phyloP scores from a whole-genome alignment of 805 yeast genomes.

The Pichia membranifaciens region DNA sequence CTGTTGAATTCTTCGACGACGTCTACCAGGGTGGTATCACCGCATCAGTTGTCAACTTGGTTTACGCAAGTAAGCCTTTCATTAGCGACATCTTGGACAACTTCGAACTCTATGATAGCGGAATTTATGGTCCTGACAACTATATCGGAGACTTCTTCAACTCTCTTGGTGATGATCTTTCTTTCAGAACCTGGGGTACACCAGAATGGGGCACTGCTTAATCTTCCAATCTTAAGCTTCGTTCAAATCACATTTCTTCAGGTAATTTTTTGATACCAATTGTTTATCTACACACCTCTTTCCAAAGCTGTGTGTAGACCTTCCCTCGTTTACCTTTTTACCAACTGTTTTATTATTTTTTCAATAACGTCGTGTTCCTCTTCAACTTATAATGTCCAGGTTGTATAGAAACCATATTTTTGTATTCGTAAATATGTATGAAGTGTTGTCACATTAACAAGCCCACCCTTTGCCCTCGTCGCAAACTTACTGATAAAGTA shows the following conservation, averaged over 20 bases:
- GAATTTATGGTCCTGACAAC: slow-evolving; percentile 39
- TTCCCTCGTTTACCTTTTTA: slow-evolving; percentile 1
- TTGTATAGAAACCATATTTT: background rate
- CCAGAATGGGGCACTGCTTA: slow-evolving; percentile 13
- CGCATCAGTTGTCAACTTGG: slow-evolving; percentile 47
- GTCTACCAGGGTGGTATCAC: slow-evolving; percentile 46
- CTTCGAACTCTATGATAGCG: slow-evolving; percentile 37
- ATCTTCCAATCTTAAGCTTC: background rate
- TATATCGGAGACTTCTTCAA: slow-evolving; percentile 59
- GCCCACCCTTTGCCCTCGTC: too few species aligned
- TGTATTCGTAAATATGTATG: too few species aligned
- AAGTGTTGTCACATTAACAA: too few species aligned
- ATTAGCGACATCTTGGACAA: slow-evolving; percentile 46
- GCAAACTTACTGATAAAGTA: too few species aligned
- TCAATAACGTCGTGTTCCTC: background rate
- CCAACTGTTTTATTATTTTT: background rate
- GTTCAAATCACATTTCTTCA: background rate
- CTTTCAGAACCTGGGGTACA: slow-evolving; percentile 19
- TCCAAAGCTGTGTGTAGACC: background rate
- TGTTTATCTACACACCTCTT: background rate
- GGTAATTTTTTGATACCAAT: background rate
- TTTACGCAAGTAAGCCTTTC: slow-evolving; percentile 48
- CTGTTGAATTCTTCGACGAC: slow-evolving; percentile 46
- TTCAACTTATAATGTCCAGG: background rate
- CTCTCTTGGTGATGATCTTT: slow-evolving; percentile 39